phyloP scores from a whole-genome alignment of 1,284 basidiomycete genomes.

The Farysia itapuensis region DNA sequence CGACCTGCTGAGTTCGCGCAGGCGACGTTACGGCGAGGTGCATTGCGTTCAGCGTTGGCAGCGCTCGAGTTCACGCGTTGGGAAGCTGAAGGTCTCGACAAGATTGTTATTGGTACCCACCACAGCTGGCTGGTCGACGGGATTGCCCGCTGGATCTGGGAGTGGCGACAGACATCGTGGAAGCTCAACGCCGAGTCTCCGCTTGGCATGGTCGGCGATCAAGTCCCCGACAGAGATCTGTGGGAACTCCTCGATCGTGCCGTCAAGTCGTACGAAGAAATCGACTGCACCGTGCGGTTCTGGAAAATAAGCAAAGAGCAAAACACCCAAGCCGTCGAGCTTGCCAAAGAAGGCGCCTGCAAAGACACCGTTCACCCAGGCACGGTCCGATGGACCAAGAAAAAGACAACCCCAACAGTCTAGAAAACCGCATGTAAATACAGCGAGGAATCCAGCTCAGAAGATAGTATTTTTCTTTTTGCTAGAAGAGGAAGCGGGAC shows the following conservation, averaged over 20 bases:
- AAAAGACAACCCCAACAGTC: conserved; percentile 12
- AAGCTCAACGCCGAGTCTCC: conserved; percentile 30
- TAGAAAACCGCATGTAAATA: too few relatives aligned
- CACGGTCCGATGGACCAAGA: conserved; percentile 53
- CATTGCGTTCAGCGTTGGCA: conserved; percentile 48
- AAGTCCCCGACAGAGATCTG: conserved; percentile 55
- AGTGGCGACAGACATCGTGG: conserved; percentile 55
- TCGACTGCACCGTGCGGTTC: conserved; percentile 57
- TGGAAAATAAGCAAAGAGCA: conserved; percentile 49
- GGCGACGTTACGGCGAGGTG: conserved; percentile 41
- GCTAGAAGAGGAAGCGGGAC: conserved; percentile 9
- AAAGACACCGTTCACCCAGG: conserved; percentile 48
- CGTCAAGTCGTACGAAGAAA: conserved; percentile 49
- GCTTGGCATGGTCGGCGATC: conserved; percentile 42
- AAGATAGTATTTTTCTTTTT: too few relatives aligned
- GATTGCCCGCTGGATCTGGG: conserved; percentile 53
- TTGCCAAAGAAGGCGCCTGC: conserved; percentile 50
- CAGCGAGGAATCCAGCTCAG: too few relatives aligned
- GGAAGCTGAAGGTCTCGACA: conserved; percentile 57
- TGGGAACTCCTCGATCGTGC: conserved; percentile 55
- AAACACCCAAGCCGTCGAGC: conserved; percentile 28
- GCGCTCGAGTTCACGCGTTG: conserved; percentile 52
- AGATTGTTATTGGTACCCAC: conserved; percentile 54
- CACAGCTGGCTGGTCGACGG: conserved; percentile 56
- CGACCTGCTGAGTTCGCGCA: conserved; percentile 29